A percentile compares a stretch with the other conserved stretches of the same genome.
Conservation (phyloP, 2,329 filamentous ascomycete species). For the Endoconidiophora polonica region DNA sequence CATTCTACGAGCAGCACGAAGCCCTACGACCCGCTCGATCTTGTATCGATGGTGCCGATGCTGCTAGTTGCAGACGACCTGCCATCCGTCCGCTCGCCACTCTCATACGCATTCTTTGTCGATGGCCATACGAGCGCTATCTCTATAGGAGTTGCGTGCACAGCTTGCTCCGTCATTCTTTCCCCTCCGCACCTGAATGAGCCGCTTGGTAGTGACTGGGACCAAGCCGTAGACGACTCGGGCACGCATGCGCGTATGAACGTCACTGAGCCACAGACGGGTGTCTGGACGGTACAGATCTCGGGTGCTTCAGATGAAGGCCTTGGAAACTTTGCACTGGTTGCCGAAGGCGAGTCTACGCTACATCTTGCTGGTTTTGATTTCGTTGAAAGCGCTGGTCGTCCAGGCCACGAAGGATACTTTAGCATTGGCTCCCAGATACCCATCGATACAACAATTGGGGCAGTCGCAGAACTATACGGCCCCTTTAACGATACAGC, state of each 20-base stretch:
- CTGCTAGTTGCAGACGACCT: constrained; percentile 3
- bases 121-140: constrained; percentile 11
- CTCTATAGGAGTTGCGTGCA: constrained; percentile 9
- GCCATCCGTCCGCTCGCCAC: background rate
- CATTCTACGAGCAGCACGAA: background rate
- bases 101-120: constrained; percentile 8
- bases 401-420: constrained; percentile 13
- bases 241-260: constrained; percentile 12
- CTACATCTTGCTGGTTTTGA: constrained; percentile 11
- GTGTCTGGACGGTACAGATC: constrained; percentile 9
- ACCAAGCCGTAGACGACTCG: constrained; percentile 9
- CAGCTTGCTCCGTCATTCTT: constrained; percentile 7
- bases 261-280: constrained; percentile 7
- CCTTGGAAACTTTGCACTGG: constrained; percentile 9
- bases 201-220: constrained; percentile 4
- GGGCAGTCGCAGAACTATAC: constrained; percentile 10
- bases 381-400: constrained; percentile 12
- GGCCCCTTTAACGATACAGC: constrained; percentile 4
- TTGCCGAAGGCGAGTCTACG: constrained; percentile 8
- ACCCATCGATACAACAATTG: constrained; percentile 8
- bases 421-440: constrained; percentile 9
- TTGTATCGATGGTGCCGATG: constrained; percentile 8
- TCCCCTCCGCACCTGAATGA: background rate
- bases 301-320: background rate
- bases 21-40: constrained; percentile 6